Evolutionary conservation across 192 early-diverging fungal genomes (phyloP).

Genomic region (Umbelopsis isabellina): DNA sequence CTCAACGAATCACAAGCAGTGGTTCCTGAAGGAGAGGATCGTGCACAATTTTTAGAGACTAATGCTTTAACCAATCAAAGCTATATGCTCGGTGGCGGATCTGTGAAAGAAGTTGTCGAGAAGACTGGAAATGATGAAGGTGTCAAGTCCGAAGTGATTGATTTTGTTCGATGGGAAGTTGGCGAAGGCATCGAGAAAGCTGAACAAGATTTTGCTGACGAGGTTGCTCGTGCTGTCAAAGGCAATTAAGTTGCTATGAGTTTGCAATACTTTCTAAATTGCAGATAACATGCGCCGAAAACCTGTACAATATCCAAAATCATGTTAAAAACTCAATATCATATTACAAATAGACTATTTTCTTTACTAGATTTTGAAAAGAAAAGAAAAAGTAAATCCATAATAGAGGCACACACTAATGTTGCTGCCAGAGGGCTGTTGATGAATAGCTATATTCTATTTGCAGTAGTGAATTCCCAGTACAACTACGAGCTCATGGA

Average conservation of each 20-base stretch:
- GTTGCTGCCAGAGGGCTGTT: no score
- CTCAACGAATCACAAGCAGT: constrained; percentile 52
- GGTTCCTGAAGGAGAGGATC: constrained; percentile 45
- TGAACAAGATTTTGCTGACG: constrained; percentile 77
- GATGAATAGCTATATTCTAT: no score
- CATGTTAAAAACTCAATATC: no score
- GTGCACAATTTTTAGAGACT: constrained; percentile 49
- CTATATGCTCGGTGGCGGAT: constrained; percentile 78
- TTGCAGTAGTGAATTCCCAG: no score
- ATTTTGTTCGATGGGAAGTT: constrained; percentile 78
- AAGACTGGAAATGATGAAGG: constrained; percentile 48
- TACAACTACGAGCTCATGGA: no score
- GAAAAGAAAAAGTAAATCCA: no score
- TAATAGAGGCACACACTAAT: no score
- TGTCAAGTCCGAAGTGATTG: constrained; percentile 59
- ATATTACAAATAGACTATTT: no score
- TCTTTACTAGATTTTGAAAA: no score
- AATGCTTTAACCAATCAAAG: constrained; percentile 70
- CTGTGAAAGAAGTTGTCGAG: constrained; percentile 66
- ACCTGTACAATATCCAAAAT: no score
- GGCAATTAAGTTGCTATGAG: constrained; percentile 26
- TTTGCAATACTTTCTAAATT: no score
- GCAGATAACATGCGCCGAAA: no score
- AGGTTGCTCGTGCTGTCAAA: constrained; percentile 57
- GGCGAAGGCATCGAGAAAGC: constrained; percentile 88